Conservation (phyloP, 371 early-diverging fungal genomes). For the Mycotypha africana region DNA sequence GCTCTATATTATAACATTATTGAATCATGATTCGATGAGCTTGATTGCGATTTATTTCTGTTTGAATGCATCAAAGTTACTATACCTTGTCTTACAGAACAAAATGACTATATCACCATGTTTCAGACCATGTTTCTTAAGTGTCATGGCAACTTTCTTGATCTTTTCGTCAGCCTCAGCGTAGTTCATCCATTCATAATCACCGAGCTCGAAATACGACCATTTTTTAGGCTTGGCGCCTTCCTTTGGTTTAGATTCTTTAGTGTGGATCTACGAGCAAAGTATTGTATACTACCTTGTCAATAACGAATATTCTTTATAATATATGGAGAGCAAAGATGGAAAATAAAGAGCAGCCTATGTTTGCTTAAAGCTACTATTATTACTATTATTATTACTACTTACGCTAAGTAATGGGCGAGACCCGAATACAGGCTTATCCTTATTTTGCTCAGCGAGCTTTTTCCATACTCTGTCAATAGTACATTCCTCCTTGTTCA, state of each 20-base stretch:
- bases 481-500: constrained; percentile 31
- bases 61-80: too few relatives aligned
- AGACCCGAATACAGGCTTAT: constrained; percentile 44
- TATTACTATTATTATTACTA: too few relatives aligned
- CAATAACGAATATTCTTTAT: too few relatives aligned
- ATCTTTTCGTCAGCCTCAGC: constrained; percentile 31
- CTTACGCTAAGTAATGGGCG: too few relatives aligned
- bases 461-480: constrained; percentile 39
- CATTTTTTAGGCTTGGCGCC: constrained; percentile 46
- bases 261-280: constrained; percentile 41
- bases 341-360: too few relatives aligned
- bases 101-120: constrained; percentile 50
- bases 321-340: too few relatives aligned
- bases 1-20: constrained; percentile 18
- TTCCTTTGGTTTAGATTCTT: constrained; percentile 22
- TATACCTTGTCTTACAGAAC: constrained; percentile 56
- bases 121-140: constrained; percentile 34
- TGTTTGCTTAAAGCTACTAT: too few relatives aligned
- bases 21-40: neutral
- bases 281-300: too few relatives aligned
- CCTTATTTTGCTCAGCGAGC: constrained; percentile 27
- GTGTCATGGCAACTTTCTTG: constrained; percentile 31
- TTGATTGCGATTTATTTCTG: too few relatives aligned
- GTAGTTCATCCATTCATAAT: constrained; percentile 48
- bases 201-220: constrained; percentile 49